Evolutionary conservation across 2,329 filamentous ascomycete species (phyloP).

Genomic region (Alternaria triticimaculans): DNA sequence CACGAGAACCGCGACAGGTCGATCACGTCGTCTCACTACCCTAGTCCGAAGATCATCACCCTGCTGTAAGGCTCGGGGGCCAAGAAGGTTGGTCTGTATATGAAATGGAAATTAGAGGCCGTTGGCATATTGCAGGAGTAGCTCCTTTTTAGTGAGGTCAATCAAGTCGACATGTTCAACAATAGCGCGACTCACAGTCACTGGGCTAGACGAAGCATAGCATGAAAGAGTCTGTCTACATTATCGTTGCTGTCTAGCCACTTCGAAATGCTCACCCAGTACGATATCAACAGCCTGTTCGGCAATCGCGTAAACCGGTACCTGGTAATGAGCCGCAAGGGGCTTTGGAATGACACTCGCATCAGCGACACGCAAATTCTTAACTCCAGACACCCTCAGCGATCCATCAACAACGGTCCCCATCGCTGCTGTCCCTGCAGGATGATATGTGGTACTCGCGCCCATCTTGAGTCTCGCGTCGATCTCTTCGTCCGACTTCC

Average conservation of each 20-base stretch:
- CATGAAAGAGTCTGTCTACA: neutral
- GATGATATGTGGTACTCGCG: slow-evolving; percentile 60
- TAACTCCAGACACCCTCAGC: slow-evolving; percentile 58
- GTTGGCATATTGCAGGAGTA: neutral
- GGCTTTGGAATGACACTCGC: slow-evolving; percentile 36
- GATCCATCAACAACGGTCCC: slow-evolving; percentile 57
- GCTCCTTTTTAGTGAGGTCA: neutral
- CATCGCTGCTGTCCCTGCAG: slow-evolving; percentile 65
- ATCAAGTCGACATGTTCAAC: neutral
- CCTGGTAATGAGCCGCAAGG: slow-evolving; percentile 32
- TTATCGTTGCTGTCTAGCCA: neutral
- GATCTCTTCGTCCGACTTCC: slow-evolving; percentile 57
- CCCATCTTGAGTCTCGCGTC: slow-evolving; percentile 55
- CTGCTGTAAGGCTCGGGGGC: neutral
- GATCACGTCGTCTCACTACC: neutral
- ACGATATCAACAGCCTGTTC: neutral
- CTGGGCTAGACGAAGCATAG: neutral
- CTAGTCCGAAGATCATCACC: neutral
- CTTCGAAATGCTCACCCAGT: neutral
- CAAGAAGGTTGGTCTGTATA: neutral
- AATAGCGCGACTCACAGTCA: neutral
- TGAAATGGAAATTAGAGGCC: neutral
- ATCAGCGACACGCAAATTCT: slow-evolving; percentile 56
- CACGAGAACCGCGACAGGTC: neutral
- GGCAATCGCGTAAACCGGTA: slow-evolving; percentile 21